Conservation (phyloP, 176 grass and related monocot genomes). For the Tuctoria greenei region DNA sequence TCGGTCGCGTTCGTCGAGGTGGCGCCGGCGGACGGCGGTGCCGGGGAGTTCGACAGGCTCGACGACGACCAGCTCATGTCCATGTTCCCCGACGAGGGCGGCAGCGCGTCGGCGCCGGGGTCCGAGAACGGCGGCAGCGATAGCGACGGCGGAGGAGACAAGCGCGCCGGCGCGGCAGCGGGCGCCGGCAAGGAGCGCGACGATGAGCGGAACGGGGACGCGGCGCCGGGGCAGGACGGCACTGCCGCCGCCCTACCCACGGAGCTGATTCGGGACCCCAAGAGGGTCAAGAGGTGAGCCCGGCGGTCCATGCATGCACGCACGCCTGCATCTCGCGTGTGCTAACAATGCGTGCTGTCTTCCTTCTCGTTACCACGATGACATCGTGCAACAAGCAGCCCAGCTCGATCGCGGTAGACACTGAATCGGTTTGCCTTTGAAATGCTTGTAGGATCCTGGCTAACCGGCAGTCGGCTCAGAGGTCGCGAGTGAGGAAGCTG, state of each 20-base stretch:
- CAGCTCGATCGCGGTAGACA: too few relatives aligned
- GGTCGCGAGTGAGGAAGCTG: conserved; percentile 95
- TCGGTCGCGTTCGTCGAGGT: conserved; percentile 91
- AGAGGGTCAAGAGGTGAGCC: conserved; percentile 88
- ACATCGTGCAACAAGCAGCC: too few relatives aligned
- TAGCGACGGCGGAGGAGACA: conserved; percentile 41
- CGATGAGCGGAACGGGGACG: conserved; percentile 27
- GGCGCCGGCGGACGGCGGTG: conserved; percentile 32
- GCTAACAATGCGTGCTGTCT: neutral
- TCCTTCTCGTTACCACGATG: too few relatives aligned
- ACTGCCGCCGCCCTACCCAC: neutral
- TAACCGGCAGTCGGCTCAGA: conserved; percentile 96
- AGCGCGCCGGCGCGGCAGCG: neutral
- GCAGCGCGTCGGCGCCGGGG: conserved; percentile 29
- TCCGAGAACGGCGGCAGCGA: conserved; percentile 42
- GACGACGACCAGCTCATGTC: conserved; percentile 98
- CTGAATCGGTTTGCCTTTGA: neutral
- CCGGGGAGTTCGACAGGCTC: conserved; percentile 74
- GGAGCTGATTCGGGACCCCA: conserved; percentile 59
- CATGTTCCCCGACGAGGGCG: conserved; percentile 82
- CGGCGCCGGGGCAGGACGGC: neutral
- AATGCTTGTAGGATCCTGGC: conserved; percentile 65
- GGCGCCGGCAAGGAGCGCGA: conserved; percentile 1
- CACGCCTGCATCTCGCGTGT: neutral
- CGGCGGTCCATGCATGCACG: neutral